These are phyloP conservation scores for Fraxinus anomala DNA, from an alignment of 257 asterid species.

Conservation along the genomic window DNA sequence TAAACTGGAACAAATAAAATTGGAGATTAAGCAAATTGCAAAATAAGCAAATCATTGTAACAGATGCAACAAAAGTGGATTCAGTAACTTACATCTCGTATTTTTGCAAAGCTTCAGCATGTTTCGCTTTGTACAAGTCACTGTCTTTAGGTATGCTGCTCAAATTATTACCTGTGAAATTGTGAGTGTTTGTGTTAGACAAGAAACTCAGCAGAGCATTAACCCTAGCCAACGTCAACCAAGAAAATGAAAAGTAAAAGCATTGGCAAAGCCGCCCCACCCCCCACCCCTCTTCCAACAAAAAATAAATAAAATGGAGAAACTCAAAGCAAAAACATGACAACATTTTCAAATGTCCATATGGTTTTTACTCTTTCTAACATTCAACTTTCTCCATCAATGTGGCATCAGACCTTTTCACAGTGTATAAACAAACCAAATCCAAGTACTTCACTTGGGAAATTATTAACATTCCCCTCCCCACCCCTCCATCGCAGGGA, in stretches of 20 bases:
- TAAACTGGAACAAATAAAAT: constrained; percentile 49
- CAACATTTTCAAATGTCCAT: background rate
- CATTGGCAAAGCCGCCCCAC: background rate
- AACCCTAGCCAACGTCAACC: background rate
- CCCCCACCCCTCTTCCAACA: too few relatives aligned
- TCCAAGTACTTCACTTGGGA: background rate
- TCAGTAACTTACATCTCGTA: constrained; percentile 63
- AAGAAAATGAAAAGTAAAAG: constrained; percentile 5
- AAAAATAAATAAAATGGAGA: background rate
- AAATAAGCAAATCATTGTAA: constrained; percentile 2
- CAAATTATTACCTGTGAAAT: constrained; percentile 48
- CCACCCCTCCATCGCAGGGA: background rate
- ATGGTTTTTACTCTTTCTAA: background rate
- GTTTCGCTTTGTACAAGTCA: constrained; percentile 73
- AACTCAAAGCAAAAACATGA: background rate
- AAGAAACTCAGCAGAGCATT: background rate
- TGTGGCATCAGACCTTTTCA: background rate
- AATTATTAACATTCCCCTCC: too few relatives aligned
- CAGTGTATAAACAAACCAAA: background rate
- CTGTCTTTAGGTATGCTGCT: constrained; percentile 65
- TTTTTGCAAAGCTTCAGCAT: constrained; percentile 72
- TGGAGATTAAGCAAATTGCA: constrained; percentile 13
- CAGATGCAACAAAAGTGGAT: constrained; percentile 8
- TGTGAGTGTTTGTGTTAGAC: background rate
- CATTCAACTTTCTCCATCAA: background rate